Conservation (phyloP, 2,329 filamentous ascomycete species). For the Aspergillus tanneri region DNA sequence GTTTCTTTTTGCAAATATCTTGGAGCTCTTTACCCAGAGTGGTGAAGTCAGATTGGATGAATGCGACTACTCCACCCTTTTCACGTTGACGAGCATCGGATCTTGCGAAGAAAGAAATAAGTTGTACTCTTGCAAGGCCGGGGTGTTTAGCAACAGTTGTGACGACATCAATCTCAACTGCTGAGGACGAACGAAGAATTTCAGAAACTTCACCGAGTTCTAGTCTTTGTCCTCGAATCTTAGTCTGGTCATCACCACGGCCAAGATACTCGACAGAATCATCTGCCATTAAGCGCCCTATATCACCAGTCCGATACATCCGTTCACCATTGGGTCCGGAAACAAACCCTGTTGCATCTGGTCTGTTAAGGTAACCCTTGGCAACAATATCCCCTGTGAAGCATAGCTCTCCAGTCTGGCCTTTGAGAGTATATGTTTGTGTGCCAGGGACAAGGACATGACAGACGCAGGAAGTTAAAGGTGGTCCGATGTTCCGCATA, state of each 20-base stretch:
- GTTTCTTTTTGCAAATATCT: slow-evolving; percentile 25
- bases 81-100: slow-evolving; percentile 11
- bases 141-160: slow-evolving; percentile 33
- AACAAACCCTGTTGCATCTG: slow-evolving; percentile 27
- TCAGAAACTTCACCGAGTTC: slow-evolving; percentile 70
- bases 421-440: slow-evolving; percentile 23
- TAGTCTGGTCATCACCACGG: slow-evolving; percentile 76
- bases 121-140: slow-evolving; percentile 25
- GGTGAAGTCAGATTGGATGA: slow-evolving; percentile 21
- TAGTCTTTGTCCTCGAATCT: slow-evolving; percentile 76
- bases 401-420: slow-evolving; percentile 32
- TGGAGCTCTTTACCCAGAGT: slow-evolving; percentile 26
- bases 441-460: slow-evolving; percentile 31
- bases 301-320: slow-evolving; percentile 78
- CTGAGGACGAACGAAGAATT: slow-evolving; percentile 27
- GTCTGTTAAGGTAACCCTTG: slow-evolving; percentile 30
- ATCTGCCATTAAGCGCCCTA: slow-evolving; percentile 74
- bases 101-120: slow-evolving; percentile 31
- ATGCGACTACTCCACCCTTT: slow-evolving; percentile 13
- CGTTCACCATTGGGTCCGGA: slow-evolving; percentile 31
- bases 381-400: slow-evolving; percentile 30
- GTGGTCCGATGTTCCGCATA: slow-evolving; percentile 33
- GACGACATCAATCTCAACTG: slow-evolving; percentile 25
- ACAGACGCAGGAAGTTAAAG: slow-evolving; percentile 24
- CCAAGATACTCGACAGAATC: slow-evolving; percentile 72